These are phyloP conservation scores for Elsinoe perseae DNA, from an alignment of 2,329 filamentous ascomycete genomes.

Conservation along the genomic window DNA sequence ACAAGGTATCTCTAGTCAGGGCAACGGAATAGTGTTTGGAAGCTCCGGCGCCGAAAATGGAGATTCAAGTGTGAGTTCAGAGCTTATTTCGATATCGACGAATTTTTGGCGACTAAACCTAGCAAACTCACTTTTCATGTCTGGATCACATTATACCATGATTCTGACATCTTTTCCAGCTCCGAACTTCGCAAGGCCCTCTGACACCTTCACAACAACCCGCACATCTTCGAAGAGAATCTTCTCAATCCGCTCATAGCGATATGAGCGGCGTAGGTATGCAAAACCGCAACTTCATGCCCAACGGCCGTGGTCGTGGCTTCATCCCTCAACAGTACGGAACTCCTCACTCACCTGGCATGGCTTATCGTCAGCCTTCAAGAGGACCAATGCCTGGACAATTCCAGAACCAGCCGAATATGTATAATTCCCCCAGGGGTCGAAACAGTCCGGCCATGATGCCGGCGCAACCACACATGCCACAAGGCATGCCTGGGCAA, in stretches of 20 bases:
- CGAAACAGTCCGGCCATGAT: constrained; percentile 53
- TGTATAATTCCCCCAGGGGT: constrained; percentile 40
- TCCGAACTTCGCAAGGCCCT: constrained; percentile 28
- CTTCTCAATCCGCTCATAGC: constrained; percentile 72
- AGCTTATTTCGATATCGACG: constrained; percentile 20
- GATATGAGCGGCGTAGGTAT: constrained; percentile 57
- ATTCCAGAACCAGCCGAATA: constrained; percentile 22
- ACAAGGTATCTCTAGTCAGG: constrained; percentile 61
- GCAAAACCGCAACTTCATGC: constrained; percentile 32
- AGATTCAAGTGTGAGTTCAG: constrained; percentile 60
- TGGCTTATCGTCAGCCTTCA: constrained; percentile 45
- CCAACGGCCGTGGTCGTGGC: constrained; percentile 45
- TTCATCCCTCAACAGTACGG: constrained; percentile 47
- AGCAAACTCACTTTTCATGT: background rate
- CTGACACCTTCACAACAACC: constrained; percentile 56
- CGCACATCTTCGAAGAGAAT: constrained; percentile 78
- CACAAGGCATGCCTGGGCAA: constrained; percentile 44
- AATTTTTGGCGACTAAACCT: constrained; percentile 19
- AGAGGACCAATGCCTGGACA: constrained; percentile 43
- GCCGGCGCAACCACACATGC: constrained; percentile 59
- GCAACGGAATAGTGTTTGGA: constrained; percentile 69
- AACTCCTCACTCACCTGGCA: constrained; percentile 47
- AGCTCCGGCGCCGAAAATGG: constrained; percentile 64
- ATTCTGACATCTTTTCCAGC: constrained; percentile 15
- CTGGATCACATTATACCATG: background rate